A percentile compares a stretch with the other conserved stretches of the same genome.
These are phyloP conservation scores for Gyromitra esculenta DNA, from an alignment of 2,329 filamentous ascomycete genomes.

Conservation along the genomic window DNA sequence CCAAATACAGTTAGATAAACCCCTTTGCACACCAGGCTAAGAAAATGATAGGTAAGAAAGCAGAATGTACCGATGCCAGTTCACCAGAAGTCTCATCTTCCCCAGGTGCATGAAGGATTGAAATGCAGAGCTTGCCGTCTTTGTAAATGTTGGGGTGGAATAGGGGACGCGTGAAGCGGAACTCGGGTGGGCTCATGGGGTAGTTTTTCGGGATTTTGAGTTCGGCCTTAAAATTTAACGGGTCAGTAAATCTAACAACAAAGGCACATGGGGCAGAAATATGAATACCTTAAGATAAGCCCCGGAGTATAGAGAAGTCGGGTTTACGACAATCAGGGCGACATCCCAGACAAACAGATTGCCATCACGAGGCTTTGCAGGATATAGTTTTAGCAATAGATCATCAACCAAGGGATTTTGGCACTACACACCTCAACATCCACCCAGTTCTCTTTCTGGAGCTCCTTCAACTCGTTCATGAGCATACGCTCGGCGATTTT, in stretches of 20 bases:
- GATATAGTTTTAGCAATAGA: constrained; percentile 36
- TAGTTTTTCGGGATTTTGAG: constrained; percentile 91
- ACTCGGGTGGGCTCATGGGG: constrained; percentile 86
- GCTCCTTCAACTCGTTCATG: constrained; percentile 84
- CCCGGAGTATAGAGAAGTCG: constrained; percentile 89
- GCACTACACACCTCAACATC: constrained; percentile 77
- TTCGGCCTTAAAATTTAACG: constrained; percentile 67
- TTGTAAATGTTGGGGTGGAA: constrained; percentile 94
- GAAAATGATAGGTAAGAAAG: constrained; percentile 12
- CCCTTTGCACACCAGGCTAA: constrained; percentile 19
- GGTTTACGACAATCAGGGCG: constrained; percentile 90
- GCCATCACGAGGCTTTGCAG: constrained; percentile 74
- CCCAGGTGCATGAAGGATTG: constrained; percentile 90
- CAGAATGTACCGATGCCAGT: constrained; percentile 68
- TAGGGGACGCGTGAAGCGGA: constrained; percentile 82
- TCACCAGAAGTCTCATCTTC: constrained; percentile 94
- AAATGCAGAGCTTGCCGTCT: constrained; percentile 92
- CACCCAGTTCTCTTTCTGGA: constrained; percentile 92
- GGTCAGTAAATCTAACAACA: constrained; percentile 16
- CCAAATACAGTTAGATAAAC: constrained; percentile 19
- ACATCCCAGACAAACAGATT: constrained; percentile 89
- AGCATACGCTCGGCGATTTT: constrained; percentile 76
- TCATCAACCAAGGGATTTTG: constrained; percentile 45
- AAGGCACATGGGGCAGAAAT: constrained; percentile 23
- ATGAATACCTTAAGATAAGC: constrained; percentile 79